Evolutionary conservation across 1,284 basidiomycete genomes (phyloP).

Genomic region (Irpex lacteus): DNA sequence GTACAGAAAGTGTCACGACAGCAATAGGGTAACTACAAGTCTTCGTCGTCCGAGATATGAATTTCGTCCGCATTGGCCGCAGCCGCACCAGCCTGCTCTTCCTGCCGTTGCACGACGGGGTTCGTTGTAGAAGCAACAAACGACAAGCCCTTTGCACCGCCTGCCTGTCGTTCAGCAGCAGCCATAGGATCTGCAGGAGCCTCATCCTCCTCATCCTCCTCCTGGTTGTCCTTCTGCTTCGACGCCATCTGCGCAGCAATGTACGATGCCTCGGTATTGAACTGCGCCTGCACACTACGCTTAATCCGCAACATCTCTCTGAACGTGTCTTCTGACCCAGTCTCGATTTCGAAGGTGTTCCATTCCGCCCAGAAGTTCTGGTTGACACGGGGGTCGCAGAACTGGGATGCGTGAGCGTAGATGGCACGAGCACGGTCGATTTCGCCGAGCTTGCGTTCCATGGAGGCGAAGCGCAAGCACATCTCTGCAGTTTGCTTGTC

Average conservation of each 20-base stretch:
- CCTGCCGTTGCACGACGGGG: slow-evolving; percentile 22
- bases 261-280: slow-evolving; percentile 94
- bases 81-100: slow-evolving; percentile 27
- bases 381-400: slow-evolving; percentile 92
- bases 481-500: slow-evolving; percentile 96
- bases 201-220: slow-evolving; percentile 45
- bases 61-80: slow-evolving; percentile 74
- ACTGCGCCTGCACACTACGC: slow-evolving; percentile 96
- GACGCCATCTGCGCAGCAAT: slow-evolving; percentile 82
- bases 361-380: slow-evolving; percentile 95
- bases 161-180: slow-evolving; percentile 47
- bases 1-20: slow-evolving; percentile 13
- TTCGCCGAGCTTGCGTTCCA: slow-evolving; percentile 98
- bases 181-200: slow-evolving; percentile 70
- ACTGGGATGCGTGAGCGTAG: slow-evolving; percentile 96
- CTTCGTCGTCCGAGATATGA: slow-evolving; percentile 81
- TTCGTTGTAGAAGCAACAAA: slow-evolving; percentile 36
- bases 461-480: slow-evolving; percentile 92
- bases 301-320: slow-evolving; percentile 98
- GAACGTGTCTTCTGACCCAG: slow-evolving; percentile 98
- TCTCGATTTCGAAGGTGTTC: slow-evolving; percentile 98
- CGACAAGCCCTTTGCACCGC: slow-evolving; percentile 31
- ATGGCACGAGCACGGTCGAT: slow-evolving; percentile 96
- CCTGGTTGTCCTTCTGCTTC: slow-evolving; percentile 49
- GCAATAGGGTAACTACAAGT: slow-evolving; percentile 34